Conservation (phyloP, 2,329 filamentous ascomycete species). For the Sclerotinia nivalis region DNA sequence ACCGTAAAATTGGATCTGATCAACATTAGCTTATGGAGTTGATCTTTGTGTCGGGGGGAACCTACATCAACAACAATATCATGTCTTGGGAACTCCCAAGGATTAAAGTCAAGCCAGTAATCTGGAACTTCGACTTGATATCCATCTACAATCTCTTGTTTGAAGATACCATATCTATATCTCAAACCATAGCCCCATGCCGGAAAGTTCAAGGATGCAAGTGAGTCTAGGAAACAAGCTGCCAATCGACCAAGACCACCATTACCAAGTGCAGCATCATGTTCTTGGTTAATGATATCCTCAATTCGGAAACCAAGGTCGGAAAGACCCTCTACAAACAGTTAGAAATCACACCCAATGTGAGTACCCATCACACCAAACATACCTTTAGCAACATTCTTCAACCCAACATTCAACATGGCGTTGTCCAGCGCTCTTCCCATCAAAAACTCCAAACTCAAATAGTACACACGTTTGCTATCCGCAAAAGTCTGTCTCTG, state of each 20-base stretch:
- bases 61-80: slow-evolving; percentile 87
- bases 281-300: slow-evolving; percentile 90
- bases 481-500: slow-evolving; percentile 91
- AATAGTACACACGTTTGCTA: slow-evolving; percentile 93
- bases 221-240: slow-evolving; percentile 94
- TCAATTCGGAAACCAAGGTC: slow-evolving; percentile 97
- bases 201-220: slow-evolving; percentile 91
- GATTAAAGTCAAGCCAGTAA: slow-evolving; percentile 99
- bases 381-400: slow-evolving; percentile 77
- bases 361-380: slow-evolving; percentile 46
- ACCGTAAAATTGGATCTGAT: slow-evolving; percentile 86
- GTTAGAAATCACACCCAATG: slow-evolving; percentile 56
- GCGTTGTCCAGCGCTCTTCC: slow-evolving; percentile 95
- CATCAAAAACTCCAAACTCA: slow-evolving; percentile 98
- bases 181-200: slow-evolving; percentile 97
- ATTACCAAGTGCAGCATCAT: slow-evolving; percentile 94
- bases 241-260: slow-evolving; percentile 92
- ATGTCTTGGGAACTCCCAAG: slow-evolving; percentile 96
- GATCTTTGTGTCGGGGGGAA: slow-evolving; percentile 39
- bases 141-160: slow-evolving; percentile 97
- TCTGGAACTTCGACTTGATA: slow-evolving; percentile 98
- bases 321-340: slow-evolving; percentile 67
- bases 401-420: slow-evolving; percentile 92
- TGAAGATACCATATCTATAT: slow-evolving; percentile 98
- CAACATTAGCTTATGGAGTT: slow-evolving; percentile 24